These are phyloP conservation scores for Penicillium fimorum DNA, from an alignment of 495 filamentous ascomycete genomes.

Conservation along the genomic window DNA sequence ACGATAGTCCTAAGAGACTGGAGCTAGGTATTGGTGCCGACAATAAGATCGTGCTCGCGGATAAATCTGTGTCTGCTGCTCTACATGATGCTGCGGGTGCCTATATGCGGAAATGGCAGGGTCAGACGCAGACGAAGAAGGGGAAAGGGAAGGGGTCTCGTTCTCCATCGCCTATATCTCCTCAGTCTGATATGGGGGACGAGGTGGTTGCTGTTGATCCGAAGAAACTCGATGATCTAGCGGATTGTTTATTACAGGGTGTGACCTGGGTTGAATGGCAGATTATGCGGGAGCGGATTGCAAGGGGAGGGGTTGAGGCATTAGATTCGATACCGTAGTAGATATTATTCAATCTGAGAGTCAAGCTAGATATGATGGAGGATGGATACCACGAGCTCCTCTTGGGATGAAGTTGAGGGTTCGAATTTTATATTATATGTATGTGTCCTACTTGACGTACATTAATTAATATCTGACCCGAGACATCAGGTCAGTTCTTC, in stretches of 20 bases:
- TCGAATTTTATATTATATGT: neutral
- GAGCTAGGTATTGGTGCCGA: neutral
- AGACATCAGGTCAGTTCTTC: neutral
- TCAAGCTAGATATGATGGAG: neutral
- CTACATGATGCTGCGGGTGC: slow-evolving; percentile 38
- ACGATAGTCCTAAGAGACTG: neutral
- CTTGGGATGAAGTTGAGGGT: neutral
- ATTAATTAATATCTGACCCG: neutral
- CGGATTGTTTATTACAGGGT: slow-evolving; percentile 85
- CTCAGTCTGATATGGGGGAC: neutral
- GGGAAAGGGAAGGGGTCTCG: slow-evolving; percentile 18
- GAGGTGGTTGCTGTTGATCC: slow-evolving; percentile 25
- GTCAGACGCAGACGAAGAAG: slow-evolving; percentile 20
- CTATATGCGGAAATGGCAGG: slow-evolving; percentile 50
- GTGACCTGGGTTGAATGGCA: slow-evolving; percentile 86
- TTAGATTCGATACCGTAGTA: slow-evolving; percentile 8
- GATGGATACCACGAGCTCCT: neutral
- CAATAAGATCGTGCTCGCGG: slow-evolving; percentile 25
- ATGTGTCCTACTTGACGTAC: neutral
- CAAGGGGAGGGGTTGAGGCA: slow-evolving; percentile 26
- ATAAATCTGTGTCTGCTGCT: slow-evolving; percentile 32
- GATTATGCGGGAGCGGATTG: slow-evolving; percentile 56
- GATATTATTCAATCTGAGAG: neutral
- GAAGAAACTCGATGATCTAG: slow-evolving; percentile 84
- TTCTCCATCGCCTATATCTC: neutral